phyloP scores from a whole-genome alignment of 208 protist genomes.

The Sergeia podlipaevii region DNA sequence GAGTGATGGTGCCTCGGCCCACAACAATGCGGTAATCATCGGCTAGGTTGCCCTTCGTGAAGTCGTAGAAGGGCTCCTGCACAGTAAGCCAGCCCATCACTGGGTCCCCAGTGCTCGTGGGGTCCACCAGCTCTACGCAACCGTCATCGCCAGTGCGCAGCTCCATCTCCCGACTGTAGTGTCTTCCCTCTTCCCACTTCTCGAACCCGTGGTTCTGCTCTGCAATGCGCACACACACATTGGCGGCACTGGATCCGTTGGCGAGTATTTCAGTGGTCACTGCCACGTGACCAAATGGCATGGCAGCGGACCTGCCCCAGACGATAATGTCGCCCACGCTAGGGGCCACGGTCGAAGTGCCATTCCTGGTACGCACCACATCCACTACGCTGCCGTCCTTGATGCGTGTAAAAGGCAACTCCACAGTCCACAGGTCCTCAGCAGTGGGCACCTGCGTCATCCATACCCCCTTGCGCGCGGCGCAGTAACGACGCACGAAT shows the following conservation, averaged over 20 bases:
- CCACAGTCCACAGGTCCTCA: conserved; percentile 42
- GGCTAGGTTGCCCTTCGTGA: conserved; percentile 36
- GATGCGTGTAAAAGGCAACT: conserved; percentile 23
- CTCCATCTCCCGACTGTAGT: conserved; percentile 49
- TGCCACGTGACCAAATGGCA: conserved; percentile 58
- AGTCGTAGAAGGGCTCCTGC: conserved; percentile 43
- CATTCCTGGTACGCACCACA: conserved; percentile 32
- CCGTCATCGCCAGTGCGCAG: conserved; percentile 16
- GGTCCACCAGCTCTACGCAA: conserved; percentile 33
- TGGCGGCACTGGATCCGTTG: conserved; percentile 1
- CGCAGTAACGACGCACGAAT: conserved; percentile 71
- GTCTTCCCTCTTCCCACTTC: conserved; percentile 32
- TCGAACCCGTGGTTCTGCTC: conserved; percentile 76
- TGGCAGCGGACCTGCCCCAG: conserved; percentile 34
- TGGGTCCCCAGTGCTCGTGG: conserved; percentile 21
- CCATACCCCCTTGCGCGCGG: conserved; percentile 62
- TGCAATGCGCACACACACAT: conserved; percentile 26
- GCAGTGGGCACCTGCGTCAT: conserved; percentile 41
- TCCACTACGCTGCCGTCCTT: conserved; percentile 18
- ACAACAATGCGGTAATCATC: conserved; percentile 54
- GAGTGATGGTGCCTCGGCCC: conserved; percentile 33
- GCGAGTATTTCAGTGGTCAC: conserved; percentile 38
- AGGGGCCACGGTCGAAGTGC: conserved; percentile 15
- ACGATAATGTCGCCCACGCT: conserved; percentile 54
- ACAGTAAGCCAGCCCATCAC: conserved; percentile 66